Percentiles rank a stretch among this genome's conserved stretches.
Evolutionary conservation across 2,329 filamentous ascomycete species (phyloP).

Genomic region (Ascochyta lentis): DNA sequence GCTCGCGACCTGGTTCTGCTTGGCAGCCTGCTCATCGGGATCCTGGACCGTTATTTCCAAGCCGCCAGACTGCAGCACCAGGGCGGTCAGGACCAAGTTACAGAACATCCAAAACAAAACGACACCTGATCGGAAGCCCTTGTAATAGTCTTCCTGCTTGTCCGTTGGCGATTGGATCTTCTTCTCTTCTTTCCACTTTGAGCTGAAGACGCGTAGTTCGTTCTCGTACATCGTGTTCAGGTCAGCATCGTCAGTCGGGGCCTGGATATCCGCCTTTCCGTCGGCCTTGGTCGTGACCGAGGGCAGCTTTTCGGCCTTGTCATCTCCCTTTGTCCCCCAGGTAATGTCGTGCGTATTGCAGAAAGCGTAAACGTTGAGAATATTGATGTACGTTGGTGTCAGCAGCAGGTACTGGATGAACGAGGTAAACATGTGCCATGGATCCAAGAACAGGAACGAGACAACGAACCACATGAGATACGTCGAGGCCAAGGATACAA

Average conservation of each 20-base stretch:
- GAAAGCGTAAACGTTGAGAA: slow-evolving; percentile 98
- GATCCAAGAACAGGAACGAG: slow-evolving; percentile 93
- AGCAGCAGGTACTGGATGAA: slow-evolving; percentile 94
- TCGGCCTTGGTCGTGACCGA: slow-evolving; percentile 90
- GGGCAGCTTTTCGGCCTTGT: slow-evolving; percentile 89
- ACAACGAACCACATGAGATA: slow-evolving; percentile 92
- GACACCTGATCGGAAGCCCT: slow-evolving; percentile 89
- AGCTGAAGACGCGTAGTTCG: slow-evolving; percentile 75
- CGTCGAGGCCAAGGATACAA: slow-evolving; percentile 89
- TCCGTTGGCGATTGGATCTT: slow-evolving; percentile 68
- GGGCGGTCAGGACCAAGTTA: slow-evolving; percentile 85
- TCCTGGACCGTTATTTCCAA: slow-evolving; percentile 62
- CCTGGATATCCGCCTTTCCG: slow-evolving; percentile 89
- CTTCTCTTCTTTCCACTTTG: slow-evolving; percentile 77
- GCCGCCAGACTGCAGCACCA: slow-evolving; percentile 86
- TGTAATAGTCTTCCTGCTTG: slow-evolving; percentile 98
- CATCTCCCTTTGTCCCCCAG: slow-evolving; percentile 97
- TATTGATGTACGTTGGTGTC: slow-evolving; percentile 96
- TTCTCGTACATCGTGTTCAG: slow-evolving; percentile 93
- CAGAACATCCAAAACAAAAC: slow-evolving; percentile 96
- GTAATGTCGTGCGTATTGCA: slow-evolving; percentile 98
- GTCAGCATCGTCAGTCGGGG: slow-evolving; percentile 89
- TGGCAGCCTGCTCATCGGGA: slow-evolving; percentile 50
- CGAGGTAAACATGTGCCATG: slow-evolving; percentile 98
- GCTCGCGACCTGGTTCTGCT: slow-evolving; percentile 66